Evolutionary conservation across 225 moss, liverwort and hornwort species (phyloP).

Genomic region (Sphagnum tenellum): DNA sequence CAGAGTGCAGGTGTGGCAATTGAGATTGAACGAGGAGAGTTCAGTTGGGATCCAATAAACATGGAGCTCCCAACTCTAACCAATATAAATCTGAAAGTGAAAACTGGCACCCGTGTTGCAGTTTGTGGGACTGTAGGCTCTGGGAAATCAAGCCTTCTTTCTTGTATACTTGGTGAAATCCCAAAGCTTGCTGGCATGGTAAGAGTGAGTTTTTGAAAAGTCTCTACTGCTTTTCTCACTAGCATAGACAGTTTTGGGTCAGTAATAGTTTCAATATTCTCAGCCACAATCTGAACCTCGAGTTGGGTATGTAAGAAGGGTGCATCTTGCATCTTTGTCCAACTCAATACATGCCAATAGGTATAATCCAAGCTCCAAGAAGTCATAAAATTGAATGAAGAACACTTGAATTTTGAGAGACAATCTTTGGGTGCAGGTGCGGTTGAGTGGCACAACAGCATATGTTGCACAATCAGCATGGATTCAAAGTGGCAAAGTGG

Average conservation of each 20-base stretch:
- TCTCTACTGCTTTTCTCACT: neutral
- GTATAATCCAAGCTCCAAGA: too few species aligned
- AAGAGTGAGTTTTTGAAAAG: conserved; percentile 14
- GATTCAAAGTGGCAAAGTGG: conserved; percentile 62
- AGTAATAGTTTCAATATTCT: too few species aligned
- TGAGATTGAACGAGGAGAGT: conserved; percentile 59
- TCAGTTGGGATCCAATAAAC: conserved; percentile 56
- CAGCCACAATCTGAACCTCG: too few species aligned
- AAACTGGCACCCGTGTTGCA: conserved; percentile 63
- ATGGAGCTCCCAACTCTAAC: conserved; percentile 33
- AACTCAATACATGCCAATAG: too few species aligned
- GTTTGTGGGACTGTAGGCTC: conserved; percentile 85
- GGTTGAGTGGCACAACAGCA: conserved; percentile 43
- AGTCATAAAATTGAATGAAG: too few species aligned
- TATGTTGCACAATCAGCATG: conserved; percentile 74
- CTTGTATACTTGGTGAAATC: conserved; percentile 76
- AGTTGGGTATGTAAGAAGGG: too few species aligned
- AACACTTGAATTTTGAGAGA: too few species aligned
- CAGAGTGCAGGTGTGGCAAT: conserved; percentile 34
- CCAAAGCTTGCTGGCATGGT: conserved; percentile 63
- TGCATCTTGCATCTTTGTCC: too few species aligned
- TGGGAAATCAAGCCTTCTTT: conserved; percentile 80
- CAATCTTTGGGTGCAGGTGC: conserved; percentile 15
- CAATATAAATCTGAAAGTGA: conserved; percentile 48
- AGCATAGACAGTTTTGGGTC: neutral